Conservation (phyloP, 2,329 filamentous ascomycete species). For the Alternaria solani region DNA sequence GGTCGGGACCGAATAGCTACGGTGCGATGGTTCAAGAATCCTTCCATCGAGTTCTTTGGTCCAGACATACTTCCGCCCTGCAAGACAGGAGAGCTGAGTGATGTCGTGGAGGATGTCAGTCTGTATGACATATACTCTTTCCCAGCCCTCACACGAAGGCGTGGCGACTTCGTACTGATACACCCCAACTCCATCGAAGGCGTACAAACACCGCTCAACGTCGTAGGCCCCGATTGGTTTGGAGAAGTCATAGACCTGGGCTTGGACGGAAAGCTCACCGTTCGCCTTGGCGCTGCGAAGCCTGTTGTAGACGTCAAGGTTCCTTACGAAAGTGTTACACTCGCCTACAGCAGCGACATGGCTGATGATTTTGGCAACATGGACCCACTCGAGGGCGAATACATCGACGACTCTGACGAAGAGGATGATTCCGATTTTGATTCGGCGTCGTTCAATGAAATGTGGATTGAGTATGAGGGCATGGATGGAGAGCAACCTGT, state of each 20-base stretch:
- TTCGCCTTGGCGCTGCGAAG: constrained; percentile 62
- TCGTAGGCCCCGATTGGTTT: constrained; percentile 58
- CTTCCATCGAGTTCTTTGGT: constrained; percentile 43
- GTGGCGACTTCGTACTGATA: constrained; percentile 64
- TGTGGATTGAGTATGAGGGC: constrained; percentile 52
- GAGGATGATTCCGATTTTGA: constrained; percentile 45
- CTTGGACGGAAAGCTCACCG: constrained; percentile 61
- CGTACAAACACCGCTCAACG: constrained; percentile 18
- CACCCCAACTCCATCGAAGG: constrained; percentile 40
- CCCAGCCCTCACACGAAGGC: constrained; percentile 57
- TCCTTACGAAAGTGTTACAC: constrained; percentile 57
- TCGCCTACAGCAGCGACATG: constrained; percentile 58
- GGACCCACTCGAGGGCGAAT: constrained; percentile 38
- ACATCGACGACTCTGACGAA: constrained; percentile 45
- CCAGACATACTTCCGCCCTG: constrained; percentile 54
- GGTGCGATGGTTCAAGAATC: constrained; percentile 62
- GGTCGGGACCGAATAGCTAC: constrained; percentile 64
- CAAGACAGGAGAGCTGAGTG: constrained; percentile 53
- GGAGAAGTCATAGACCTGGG: constrained; percentile 65
- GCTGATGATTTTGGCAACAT: constrained; percentile 41
- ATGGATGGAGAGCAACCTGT: constrained; percentile 44
- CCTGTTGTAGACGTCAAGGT: constrained; percentile 61
- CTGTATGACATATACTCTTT: constrained; percentile 65
- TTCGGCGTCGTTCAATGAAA: constrained; percentile 45
- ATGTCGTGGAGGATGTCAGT: constrained; percentile 61